A percentile compares a stretch with the other conserved stretches of the same genome.
Conservation (phyloP, 345 rosid genomes). For the Sonneratia caseolaris region DNA sequence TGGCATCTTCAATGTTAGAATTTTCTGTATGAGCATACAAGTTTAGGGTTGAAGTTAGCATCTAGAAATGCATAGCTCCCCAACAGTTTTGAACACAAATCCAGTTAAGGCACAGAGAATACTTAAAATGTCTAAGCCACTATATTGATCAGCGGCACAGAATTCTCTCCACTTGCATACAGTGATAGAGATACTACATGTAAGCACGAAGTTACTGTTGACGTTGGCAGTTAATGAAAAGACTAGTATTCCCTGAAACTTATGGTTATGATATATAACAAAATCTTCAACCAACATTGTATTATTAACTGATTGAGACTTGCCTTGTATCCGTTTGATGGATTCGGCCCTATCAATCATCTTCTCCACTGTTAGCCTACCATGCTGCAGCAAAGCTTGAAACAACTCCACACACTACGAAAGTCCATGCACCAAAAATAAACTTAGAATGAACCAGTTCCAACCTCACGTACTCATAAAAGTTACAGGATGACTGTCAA, state of each 20-base stretch:
- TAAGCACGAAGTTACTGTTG: not conserved
- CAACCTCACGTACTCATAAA: conserved; percentile 2
- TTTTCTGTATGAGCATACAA: conserved; percentile 18
- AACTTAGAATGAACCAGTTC: not conserved
- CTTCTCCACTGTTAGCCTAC: conserved; percentile 71
- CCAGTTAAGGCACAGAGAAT: not conserved
- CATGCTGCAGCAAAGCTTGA: conserved; percentile 70
- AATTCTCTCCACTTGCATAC: not conserved
- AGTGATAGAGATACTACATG: not conserved
- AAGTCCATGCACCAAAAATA: conserved; percentile 6
- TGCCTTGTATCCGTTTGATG: not conserved
- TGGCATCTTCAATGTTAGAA: conserved; percentile 21
- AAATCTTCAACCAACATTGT: not conserved
- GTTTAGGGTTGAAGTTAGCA: not conserved
- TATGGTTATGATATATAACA: not conserved
- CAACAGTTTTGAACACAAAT: not conserved
- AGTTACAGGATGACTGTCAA: conserved; percentile 6
- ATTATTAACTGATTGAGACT: not conserved
- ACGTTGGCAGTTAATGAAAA: not conserved
- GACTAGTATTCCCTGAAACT: not conserved
- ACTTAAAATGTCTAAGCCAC: not conserved
- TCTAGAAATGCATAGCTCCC: not conserved
- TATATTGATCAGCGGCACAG: not conserved
- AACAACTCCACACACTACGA: conserved; percentile 54
- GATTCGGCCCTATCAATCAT: conserved; percentile 49